Conservation (phyloP, 2,329 filamentous ascomycete genomes). For the Coleophoma cylindrospora region DNA sequence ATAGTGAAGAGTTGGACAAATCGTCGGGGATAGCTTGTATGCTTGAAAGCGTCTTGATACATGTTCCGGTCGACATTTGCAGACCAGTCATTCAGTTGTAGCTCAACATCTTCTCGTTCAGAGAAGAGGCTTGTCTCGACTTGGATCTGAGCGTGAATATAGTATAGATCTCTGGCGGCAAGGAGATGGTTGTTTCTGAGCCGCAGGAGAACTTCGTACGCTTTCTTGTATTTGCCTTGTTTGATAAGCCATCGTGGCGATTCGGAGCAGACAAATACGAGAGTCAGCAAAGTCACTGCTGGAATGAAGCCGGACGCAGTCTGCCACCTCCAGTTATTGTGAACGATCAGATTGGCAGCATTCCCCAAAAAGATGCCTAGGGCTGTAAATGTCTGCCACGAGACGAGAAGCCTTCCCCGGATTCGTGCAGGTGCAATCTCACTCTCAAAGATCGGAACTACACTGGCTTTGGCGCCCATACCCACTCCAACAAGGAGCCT, state of each 20-base stretch:
- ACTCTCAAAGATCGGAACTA: constrained; percentile 65
- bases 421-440: constrained; percentile 48
- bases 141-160: constrained; percentile 58
- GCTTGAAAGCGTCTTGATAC: neutral
- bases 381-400: constrained; percentile 69
- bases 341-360: constrained; percentile 52
- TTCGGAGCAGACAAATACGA: constrained; percentile 63
- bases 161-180: constrained; percentile 57
- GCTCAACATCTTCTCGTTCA: neutral
- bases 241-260: constrained; percentile 63
- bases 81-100: neutral
- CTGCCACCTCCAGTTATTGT: constrained; percentile 43
- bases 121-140: constrained; percentile 37
- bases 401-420: constrained; percentile 62
- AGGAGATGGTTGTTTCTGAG: constrained; percentile 52
- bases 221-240: constrained; percentile 56
- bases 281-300: constrained; percentile 49
- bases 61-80: neutral
- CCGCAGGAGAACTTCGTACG: constrained; percentile 48
- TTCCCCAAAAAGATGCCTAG: constrained; percentile 60
- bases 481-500: constrained; percentile 70
- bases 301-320: constrained; percentile 59
- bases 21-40: constrained; percentile 27
- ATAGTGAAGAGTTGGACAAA: constrained; percentile 63
- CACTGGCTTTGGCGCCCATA: constrained; percentile 67